Evolutionary conservation across 495 filamentous ascomycete species (phyloP).

Genomic region (Darksidea phi): DNA sequence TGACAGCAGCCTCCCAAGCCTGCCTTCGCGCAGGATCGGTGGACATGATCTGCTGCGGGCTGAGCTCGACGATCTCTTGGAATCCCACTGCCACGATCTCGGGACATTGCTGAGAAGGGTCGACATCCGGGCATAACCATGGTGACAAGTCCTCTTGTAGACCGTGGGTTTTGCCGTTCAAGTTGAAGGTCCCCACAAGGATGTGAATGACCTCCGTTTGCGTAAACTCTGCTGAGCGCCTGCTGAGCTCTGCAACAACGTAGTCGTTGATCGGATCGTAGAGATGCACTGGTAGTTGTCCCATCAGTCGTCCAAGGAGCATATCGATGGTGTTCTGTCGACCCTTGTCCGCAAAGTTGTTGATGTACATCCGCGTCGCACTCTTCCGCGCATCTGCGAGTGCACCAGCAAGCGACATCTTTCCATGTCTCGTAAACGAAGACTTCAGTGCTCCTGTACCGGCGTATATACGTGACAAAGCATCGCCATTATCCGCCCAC

Average conservation of each 20-base stretch:
- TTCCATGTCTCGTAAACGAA: conserved; percentile 92
- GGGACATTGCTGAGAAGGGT: conserved; percentile 56
- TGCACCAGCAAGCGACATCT: conserved; percentile 93
- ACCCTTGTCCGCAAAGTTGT: conserved; percentile 93
- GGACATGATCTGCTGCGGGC: conserved; percentile 98
- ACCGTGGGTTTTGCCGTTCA: conserved; percentile 80
- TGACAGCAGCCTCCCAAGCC: conserved; percentile 81
- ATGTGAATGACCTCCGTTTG: conserved; percentile 56
- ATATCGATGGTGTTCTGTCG: conserved; percentile 93
- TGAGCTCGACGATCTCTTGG: conserved; percentile 95
- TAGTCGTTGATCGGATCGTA: conserved; percentile 94
- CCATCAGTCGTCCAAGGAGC: conserved; percentile 70
- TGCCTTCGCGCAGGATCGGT: conserved; percentile 85
- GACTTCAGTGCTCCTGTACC: conserved; percentile 94
- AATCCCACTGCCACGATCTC: conserved; percentile 88
- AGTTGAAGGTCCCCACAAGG: conserved; percentile 89
- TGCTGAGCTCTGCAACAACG: conserved; percentile 71
- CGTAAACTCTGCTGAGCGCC: conserved; percentile 50
- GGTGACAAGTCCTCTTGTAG: conserved; percentile 74
- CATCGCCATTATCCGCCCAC: conserved; percentile 98
- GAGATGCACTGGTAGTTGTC: conserved; percentile 77
- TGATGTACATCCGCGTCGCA: conserved; percentile 89
- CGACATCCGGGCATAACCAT: conserved; percentile 70
- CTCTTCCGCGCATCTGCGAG: conserved; percentile 93
- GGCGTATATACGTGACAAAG: conserved; percentile 91